phyloP scores from a whole-genome alignment of 352 stramenopile species.

The Pythium biforme region DNA sequence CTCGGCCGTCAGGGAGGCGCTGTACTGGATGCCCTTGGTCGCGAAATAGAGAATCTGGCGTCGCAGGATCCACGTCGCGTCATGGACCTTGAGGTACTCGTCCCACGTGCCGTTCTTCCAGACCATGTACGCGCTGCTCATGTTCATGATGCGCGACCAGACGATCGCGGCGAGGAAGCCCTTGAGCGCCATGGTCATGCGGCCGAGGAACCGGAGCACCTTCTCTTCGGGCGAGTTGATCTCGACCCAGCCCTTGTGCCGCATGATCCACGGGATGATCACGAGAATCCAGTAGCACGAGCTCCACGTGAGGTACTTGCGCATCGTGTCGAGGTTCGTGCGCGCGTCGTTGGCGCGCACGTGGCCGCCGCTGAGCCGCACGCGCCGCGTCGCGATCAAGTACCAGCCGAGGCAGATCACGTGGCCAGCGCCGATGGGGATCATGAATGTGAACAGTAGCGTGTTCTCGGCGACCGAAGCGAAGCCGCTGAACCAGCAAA shows the following conservation, averaged over 20 bases:
- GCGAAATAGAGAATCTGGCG: slow-evolving; percentile 84
- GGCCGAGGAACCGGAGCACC: slow-evolving; percentile 60
- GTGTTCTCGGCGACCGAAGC: slow-evolving; percentile 37
- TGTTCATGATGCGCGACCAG: slow-evolving; percentile 65
- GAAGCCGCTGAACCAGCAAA: slow-evolving; percentile 71
- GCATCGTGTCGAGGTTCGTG: slow-evolving; percentile 80
- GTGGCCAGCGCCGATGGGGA: slow-evolving; percentile 65
- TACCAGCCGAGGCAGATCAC: slow-evolving; percentile 73
- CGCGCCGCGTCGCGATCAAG: slow-evolving; percentile 64
- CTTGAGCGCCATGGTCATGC: slow-evolving; percentile 64
- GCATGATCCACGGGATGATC: slow-evolving; percentile 64
- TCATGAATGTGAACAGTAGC: slow-evolving; percentile 59
- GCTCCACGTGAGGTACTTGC: slow-evolving; percentile 70
- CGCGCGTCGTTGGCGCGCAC: slow-evolving; percentile 38
- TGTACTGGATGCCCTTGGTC: slow-evolving; percentile 75
- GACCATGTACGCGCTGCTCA: slow-evolving; percentile 61
- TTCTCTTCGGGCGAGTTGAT: slow-evolving; percentile 61
- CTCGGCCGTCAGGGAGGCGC: slow-evolving; percentile 19
- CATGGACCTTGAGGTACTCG: slow-evolving; percentile 84
- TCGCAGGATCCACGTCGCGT: slow-evolving; percentile 80
- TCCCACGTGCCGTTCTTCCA: slow-evolving; percentile 84
- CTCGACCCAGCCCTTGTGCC: slow-evolving; percentile 49
- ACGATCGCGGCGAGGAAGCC: slow-evolving; percentile 62
- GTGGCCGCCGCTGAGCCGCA: slow-evolving; percentile 53
- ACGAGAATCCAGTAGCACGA: slow-evolving; percentile 71